Base-by-base conservation (phyloP, 257 asterid species). In the Solanum gandarillasii region DNA sequence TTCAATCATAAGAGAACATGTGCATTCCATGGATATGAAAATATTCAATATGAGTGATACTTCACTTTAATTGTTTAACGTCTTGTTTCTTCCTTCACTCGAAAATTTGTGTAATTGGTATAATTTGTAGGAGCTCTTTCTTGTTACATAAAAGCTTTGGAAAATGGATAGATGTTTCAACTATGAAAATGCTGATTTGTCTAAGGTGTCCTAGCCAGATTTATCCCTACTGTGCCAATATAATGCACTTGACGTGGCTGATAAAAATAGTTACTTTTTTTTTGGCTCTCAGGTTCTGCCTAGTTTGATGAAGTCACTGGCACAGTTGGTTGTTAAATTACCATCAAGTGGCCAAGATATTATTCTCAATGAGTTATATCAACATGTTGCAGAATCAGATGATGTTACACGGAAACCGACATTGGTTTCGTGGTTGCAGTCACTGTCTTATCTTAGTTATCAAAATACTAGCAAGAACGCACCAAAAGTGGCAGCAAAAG, bases 341-440 rank as follows among this genome's bases (percentile, higher is more conserved):
- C 96, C 95, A 31, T 62, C 38, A 25, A 90, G 84, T 87, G 94
- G 94, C 83, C 97, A 93, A 88, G 92, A 90, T 87, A 85, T 86
- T 86, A 85, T 92, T 89, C 93, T 92, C 86, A 92, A 90, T 87
- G 93, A 95, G 90, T 86, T 95, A 83, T 93, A 95, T 91, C 93
- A 92, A 87, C 98, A 93, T 84, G 90, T 95, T 74, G 98, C 98
- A 20, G 96, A 93, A 60, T 94, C 96, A 39, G 98, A 95, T 60
- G 98, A 95, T 93, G 98, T 95, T 74, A 92, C 93, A 71, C 83
- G 98, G 87, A 95, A 95, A 90, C 96, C 96, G 13, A 91, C 96
- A 20, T 83, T 95, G 86, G 93, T 95, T 90, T 94, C 97, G 6
- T 95, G 98, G 98, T 91, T 94, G 87, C 98, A 95, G 91, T 94